Evolutionary conservation across 768 basidiomycete genomes (phyloP), one percentile per base, ranked within the genome.

Genomic region (Chalciporus piperatus): DNA sequence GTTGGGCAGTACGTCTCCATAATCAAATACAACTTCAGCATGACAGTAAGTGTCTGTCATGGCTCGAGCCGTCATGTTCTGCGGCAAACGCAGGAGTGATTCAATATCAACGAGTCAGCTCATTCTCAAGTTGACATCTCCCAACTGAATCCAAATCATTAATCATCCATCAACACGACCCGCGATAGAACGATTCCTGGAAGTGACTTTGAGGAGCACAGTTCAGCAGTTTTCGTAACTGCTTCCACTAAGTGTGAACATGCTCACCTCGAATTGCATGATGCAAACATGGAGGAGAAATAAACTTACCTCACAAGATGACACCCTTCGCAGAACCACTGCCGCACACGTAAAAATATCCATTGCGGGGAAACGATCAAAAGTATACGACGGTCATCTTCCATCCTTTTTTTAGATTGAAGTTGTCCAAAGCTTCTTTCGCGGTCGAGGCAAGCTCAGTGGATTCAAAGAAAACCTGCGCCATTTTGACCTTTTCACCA

Each of bases 331-430:
- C 56, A 51, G 48, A 50, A 47, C 33, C 10, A 44, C 43, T 37
- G 30, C 35, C 11, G 30, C 11, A 32, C 45, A 40, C 13, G 41
- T n/a, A 33, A 47, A 53, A 49, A 14, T 42, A 48, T 52, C 63
- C 49, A 57, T 40, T 44, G 50, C 51, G 50, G 47, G 48, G 54
- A 45, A 48, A 40, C 48, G 37, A 45, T 68, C 56, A 68, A 61
- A 87, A 84, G 71, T 82, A 93, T 40, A 75, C 77, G 50, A 94
- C 90, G 45, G 77, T 76, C 88, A 94, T 92, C 58, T 80, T 72
- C 87, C 88, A 91, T 38, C 82, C 89, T 61, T 87, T 87, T 73
- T 94, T 93, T 60, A 97, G 74, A 37, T 85, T 78, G 69, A 92
- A 97, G 45, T 89, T 87, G 68, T 96, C 83, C 56, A 94, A 70